Evolutionary conservation across 306 rosid species (phyloP).

Genomic region (Vachellia collinsii): DNA sequence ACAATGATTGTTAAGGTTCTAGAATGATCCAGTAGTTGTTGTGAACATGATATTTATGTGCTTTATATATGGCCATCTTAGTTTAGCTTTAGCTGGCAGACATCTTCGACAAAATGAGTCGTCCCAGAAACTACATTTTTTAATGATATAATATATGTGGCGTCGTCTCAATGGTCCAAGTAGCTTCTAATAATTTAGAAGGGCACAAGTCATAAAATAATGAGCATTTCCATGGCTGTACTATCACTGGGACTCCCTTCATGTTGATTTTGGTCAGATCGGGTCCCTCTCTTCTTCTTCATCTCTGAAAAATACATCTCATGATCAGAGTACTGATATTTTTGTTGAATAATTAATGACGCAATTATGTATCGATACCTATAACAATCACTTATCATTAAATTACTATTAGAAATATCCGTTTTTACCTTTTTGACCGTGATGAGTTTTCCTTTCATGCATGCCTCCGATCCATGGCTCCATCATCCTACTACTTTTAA

Average conservation of each 20-base stretch:
- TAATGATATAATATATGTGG: slow-evolving; percentile 23
- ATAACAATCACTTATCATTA: neutral
- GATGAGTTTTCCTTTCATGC: neutral
- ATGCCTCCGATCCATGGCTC: neutral
- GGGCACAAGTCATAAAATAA: neutral
- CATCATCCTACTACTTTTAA: neutral
- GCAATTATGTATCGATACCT: neutral
- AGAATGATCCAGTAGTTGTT: neutral
- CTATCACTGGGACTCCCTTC: too few species aligned
- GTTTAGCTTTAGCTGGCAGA: slow-evolving; percentile 3
- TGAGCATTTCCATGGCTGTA: slow-evolving; percentile 29
- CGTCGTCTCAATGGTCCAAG: slow-evolving; percentile 31
- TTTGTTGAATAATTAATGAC: neutral
- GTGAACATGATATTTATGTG: neutral
- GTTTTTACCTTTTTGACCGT: neutral
- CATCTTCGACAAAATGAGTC: slow-evolving; percentile 2
- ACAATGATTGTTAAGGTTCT: neutral
- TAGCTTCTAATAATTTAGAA: slow-evolving; percentile 29
- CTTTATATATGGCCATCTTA: neutral
- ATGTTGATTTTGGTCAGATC: neutral
- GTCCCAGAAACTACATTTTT: neutral
- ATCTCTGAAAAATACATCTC: slow-evolving; percentile 30
- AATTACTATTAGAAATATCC: neutral
- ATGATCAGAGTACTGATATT: neutral
- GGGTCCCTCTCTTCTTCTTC: slow-evolving; percentile 19